Conservation (phyloP, 2,329 filamentous ascomycete species). For the Verticillium dahliae region DNA sequence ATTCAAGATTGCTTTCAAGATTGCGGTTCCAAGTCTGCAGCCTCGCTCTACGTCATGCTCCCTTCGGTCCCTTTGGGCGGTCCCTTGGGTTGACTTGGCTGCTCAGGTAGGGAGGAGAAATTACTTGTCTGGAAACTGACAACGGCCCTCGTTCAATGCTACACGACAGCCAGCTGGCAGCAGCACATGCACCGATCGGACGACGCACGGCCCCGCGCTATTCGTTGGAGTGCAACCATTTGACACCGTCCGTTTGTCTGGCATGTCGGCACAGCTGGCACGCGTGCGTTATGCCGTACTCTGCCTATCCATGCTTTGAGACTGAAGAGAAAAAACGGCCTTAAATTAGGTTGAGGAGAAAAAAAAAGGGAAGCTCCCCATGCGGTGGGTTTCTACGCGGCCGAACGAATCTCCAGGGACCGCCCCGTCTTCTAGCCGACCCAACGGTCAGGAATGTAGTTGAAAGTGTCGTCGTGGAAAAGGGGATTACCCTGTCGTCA, state of each 20-base stretch:
- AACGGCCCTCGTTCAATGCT: too few species aligned
- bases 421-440: not conserved
- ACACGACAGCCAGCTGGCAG: too few species aligned
- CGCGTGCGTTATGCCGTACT: not conserved
- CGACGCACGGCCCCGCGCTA: not conserved
- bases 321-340: not conserved
- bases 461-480: not conserved
- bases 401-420: not conserved
- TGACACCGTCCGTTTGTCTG: not conserved
- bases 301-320: not conserved
- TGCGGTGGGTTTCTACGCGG: not conserved
- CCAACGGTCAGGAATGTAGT: conserved; percentile 2
- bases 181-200: not conserved
- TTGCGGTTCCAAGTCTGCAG: too few species aligned
- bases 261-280: not conserved
- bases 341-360: not conserved
- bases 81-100: too few species aligned
- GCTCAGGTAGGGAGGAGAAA: too few species aligned
- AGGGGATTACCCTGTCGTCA: conserved; percentile 3
- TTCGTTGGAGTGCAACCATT: not conserved
- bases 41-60: too few species aligned
- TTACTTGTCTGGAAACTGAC: too few species aligned
- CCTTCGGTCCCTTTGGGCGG: too few species aligned
- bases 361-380: too few species aligned
- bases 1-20: too few species aligned